Conservation (phyloP, 805 yeast species). For the Maudiozyma turicensis region DNA sequence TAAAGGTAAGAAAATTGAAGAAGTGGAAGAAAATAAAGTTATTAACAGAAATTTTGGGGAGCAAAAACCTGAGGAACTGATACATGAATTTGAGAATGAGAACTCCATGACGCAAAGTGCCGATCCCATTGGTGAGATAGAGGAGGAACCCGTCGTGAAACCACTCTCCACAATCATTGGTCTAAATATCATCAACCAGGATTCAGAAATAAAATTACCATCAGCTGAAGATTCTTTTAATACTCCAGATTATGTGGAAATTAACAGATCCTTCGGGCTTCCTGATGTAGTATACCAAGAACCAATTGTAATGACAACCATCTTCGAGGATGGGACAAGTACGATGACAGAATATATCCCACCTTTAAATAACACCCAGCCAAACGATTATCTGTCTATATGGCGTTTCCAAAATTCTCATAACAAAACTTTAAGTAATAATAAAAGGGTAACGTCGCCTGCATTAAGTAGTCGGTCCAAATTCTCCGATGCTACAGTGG, state of each 20-base stretch:
- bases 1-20: no score
- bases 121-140: not conserved
- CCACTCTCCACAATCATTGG: not conserved
- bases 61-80: not conserved
- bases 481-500: conserved; percentile 14
- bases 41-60: no score
- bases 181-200: not conserved
- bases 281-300: not conserved
- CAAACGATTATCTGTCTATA: conserved; percentile 21
- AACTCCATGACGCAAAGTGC: not conserved
- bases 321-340: not conserved
- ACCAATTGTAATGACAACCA: not conserved
- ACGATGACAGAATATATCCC: not conserved
- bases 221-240: not conserved
- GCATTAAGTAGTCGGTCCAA: conserved; percentile 6
- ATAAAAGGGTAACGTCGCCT: conserved; percentile 14
- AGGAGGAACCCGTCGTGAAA: not conserved
- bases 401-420: conserved; percentile 23
- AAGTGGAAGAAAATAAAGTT: no score
- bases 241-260: not conserved
- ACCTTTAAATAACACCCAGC: conserved; percentile 4
- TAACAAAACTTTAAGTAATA: not conserved
- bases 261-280: not conserved
- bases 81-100: not conserved
- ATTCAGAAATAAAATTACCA: not conserved